Conservation (phyloP, 2,329 filamentous ascomycete species). For the Phialophora macrospora region DNA sequence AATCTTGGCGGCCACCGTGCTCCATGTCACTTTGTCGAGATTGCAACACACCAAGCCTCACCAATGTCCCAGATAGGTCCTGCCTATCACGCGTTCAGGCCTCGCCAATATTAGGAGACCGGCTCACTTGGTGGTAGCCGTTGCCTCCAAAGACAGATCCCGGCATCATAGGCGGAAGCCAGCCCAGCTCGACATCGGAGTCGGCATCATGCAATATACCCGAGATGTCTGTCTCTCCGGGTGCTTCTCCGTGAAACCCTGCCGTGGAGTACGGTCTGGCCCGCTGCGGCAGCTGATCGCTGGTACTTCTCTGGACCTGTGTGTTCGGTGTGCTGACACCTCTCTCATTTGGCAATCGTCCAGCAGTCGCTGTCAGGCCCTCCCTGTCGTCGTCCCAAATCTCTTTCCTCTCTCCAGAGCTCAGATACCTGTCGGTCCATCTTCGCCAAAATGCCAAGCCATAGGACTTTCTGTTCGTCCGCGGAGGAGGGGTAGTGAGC, state of each 20-base stretch:
- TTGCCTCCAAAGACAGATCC: slow-evolving; percentile 3
- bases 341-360: background rate
- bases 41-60: background rate
- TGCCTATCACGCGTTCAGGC: background rate
- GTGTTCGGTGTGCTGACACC: background rate
- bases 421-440: background rate
- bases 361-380: slow-evolving; percentile 1
- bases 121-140: background rate
- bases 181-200: background rate
- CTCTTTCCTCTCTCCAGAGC: slow-evolving; percentile 1
- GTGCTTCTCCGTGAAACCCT: background rate
- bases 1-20: background rate
- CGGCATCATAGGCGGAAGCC: slow-evolving; percentile 6
- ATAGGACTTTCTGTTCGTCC: slow-evolving; percentile 7
- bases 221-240: slow-evolving; percentile 5
- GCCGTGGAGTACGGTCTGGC: background rate
- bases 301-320: background rate
- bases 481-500: slow-evolving; percentile 14
- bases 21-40: background rate
- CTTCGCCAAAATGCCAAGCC: slow-evolving; percentile 15
- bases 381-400: background rate
- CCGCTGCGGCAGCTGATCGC: background rate
- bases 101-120: slow-evolving; percentile 1
- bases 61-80: background rate
- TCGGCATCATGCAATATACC: background rate